Percentiles rank a stretch among this genome's conserved stretches.
Evolutionary conservation across 306 rosid genomes (phyloP).

Genomic region (Ceratonia siliqua): DNA sequence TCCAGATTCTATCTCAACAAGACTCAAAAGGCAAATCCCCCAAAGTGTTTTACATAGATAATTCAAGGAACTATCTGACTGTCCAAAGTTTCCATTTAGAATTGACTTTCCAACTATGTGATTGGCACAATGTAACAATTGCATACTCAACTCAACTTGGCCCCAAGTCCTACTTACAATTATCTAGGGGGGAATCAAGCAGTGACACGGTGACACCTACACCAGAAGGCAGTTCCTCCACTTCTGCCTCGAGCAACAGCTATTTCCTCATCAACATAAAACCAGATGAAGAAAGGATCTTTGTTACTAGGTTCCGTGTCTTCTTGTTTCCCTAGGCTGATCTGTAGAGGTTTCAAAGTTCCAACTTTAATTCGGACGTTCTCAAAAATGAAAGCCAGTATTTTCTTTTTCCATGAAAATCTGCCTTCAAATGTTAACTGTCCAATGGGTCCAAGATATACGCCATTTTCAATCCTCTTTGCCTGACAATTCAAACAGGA

Average conservation of each 20-base stretch:
- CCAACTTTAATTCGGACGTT: constrained; percentile 71
- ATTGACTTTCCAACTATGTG: too few relatives aligned
- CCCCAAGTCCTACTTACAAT: constrained; percentile 22
- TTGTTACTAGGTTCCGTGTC: constrained; percentile 73
- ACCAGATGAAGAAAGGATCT: constrained; percentile 92
- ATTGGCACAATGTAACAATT: constrained; percentile 1
- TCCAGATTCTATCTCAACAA: background rate
- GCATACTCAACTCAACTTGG: background rate
- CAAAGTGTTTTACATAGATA: too few relatives aligned
- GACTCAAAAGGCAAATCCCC: background rate
- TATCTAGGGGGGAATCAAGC: constrained; percentile 36
- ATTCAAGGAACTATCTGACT: background rate
- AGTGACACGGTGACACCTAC: constrained; percentile 64
- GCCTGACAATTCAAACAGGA: constrained; percentile 56
- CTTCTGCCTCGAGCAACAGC: constrained; percentile 94
- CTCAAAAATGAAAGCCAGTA: constrained; percentile 78
- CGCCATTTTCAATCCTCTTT: constrained; percentile 90
- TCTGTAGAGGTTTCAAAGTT: constrained; percentile 71
- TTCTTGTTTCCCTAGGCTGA: constrained; percentile 73
- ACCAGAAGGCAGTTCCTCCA: constrained; percentile 96
- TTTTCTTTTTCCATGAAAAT: constrained; percentile 76
- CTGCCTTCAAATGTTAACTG: constrained; percentile 88
- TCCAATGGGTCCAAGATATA: constrained; percentile 86
- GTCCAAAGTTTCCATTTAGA: too few relatives aligned
- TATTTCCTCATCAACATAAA: constrained; percentile 88